phyloP scores from a whole-genome alignment of 1,139 yeast species.

The Saccharomyces uvarum region DNA sequence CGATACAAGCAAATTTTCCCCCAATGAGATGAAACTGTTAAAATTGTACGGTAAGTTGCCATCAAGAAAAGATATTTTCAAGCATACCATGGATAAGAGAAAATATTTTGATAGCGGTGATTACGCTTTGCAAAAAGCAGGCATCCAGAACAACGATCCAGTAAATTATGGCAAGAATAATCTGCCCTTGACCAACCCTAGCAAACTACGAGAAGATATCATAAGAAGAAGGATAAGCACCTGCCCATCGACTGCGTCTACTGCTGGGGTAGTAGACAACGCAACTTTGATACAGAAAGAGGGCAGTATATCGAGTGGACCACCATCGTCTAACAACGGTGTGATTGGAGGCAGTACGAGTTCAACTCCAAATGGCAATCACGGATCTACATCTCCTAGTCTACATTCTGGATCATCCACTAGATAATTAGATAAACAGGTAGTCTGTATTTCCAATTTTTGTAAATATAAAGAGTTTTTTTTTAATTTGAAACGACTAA shows the following conservation, averaged over 20 bases:
- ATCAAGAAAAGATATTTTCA: conserved; percentile 70
- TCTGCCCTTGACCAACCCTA: conserved; percentile 31
- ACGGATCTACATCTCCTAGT: neutral
- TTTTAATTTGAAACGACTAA: neutral
- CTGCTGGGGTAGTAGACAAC: neutral
- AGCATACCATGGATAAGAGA: conserved; percentile 76
- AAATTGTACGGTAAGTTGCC: conserved; percentile 87
- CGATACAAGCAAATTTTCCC: conserved; percentile 52
- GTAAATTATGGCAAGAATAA: conserved; percentile 22
- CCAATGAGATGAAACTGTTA: conserved; percentile 63
- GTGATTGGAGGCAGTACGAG: neutral
- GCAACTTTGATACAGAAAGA: conserved; percentile 15
- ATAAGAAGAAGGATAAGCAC: conserved; percentile 31
- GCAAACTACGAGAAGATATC: conserved; percentile 30
- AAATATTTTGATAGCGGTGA: conserved; percentile 96
- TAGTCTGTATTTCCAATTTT: neutral
- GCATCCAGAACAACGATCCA: conserved; percentile 25
- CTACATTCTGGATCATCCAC: neutral
- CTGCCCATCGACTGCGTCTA: conserved; percentile 27
- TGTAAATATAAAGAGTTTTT: neutral
- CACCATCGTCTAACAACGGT: conserved; percentile 21
- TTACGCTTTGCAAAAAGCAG: conserved; percentile 80
- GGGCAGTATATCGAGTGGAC: conserved; percentile 32
- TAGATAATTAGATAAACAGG: neutral
- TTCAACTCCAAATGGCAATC: neutral